Evolutionary conservation across 306 rosid species (phyloP), one percentile per base, ranked within the genome.

Genomic region (Lathyrus tuberosus): DNA sequence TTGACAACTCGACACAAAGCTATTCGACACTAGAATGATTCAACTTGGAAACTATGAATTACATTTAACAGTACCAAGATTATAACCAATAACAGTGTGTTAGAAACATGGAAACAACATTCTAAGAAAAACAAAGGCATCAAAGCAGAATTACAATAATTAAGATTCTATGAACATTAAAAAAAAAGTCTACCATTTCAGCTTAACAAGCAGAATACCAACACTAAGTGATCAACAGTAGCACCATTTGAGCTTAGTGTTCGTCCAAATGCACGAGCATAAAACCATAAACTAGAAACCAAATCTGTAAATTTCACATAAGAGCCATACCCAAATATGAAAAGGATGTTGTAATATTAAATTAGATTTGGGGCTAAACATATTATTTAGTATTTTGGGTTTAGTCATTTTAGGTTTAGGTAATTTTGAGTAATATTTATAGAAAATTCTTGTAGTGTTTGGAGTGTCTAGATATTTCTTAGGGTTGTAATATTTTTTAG

Each of bases 31-130:
- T n/a, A n/a, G n/a, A n/a, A n/a, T n/a, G n/a, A n/a, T n/a, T n/a
- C n/a, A n/a, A n/a, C n/a, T n/a, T n/a, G n/a, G n/a, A n/a, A n/a
- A n/a, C n/a, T n/a, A n/a, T n/a, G n/a, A n/a, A n/a, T n/a, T n/a
- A n/a, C n/a, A n/a, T n/a, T n/a, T n/a, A n/a, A n/a, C n/a, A n/a
- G n/a, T n/a, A 56, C 28, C 78, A 79, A 74, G 42, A 76, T 43
- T 69, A 79, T 40, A 82, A 51, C 31, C 38, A 43, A 67, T 46
- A 64, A 71, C 33, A 6, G 54, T 16, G 46, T 44, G 77, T 69
- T 46, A 77, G 57, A 42, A 74, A 16, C 30, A 73, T 12, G 52
- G 52, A 80, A 66, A 71, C 69, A 79, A 70, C 38, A 28, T 56
- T 46, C 43, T 37, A n/a, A 72, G 41, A n/a, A 44, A 52, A 24